A percentile compares a stretch with the other conserved stretches of the same genome.
Conservation (phyloP, 108 stramenopile genomes). For the Skeletonema potamos region DNA sequence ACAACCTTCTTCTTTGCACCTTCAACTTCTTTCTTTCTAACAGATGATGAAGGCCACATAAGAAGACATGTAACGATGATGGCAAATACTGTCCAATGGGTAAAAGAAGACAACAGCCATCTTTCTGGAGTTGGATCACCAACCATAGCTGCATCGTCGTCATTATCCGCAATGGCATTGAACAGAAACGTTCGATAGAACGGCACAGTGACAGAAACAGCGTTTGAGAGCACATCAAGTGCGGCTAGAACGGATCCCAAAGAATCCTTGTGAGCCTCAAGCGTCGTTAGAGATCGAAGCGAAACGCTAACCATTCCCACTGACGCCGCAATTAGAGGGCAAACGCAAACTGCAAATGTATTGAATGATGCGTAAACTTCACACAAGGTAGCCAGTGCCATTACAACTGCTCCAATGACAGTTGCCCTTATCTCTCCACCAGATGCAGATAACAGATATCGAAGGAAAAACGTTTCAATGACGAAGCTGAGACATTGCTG, state of each 20-base stretch:
- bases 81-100: constrained; percentile 62
- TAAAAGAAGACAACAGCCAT: constrained; percentile 57
- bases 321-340: constrained; percentile 57
- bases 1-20: not conserved
- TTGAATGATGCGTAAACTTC: constrained; percentile 40
- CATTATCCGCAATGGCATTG: constrained; percentile 1
- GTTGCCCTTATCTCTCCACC: constrained; percentile 61
- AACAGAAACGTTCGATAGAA: constrained; percentile 79
- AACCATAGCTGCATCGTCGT: constrained; percentile 43
- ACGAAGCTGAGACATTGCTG: constrained; percentile 57
- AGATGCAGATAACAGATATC: constrained; percentile 31
- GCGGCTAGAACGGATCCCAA: constrained; percentile 79
- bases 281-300: constrained; percentile 63
- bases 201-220: constrained; percentile 69
- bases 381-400: constrained; percentile 55
- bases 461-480: constrained; percentile 58
- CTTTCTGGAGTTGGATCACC: constrained; percentile 74
- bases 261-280: constrained; percentile 62
- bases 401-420: constrained; percentile 37
- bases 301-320: constrained; percentile 52
- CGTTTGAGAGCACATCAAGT: constrained; percentile 75
- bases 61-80: constrained; percentile 38
- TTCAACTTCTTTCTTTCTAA: not conserved
- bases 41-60: not conserved
- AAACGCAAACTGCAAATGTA: constrained; percentile 46